Evolutionary conservation across 2,329 filamentous ascomycete genomes (phyloP), one percentile per base, ranked within the genome.

Genomic region (Pseudodiploospora longispora): DNA sequence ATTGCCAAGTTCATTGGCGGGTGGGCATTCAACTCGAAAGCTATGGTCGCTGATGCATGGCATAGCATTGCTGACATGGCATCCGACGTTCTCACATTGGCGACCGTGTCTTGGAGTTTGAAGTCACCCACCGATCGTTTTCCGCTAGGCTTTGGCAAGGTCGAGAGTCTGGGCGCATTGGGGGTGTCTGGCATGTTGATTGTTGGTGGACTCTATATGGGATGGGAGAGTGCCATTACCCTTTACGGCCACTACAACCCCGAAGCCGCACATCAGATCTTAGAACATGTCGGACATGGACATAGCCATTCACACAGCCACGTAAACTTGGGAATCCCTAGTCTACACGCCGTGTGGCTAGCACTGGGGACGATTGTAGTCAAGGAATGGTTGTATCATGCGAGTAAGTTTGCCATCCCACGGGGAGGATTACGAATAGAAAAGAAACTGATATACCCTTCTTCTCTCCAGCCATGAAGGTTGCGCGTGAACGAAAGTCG

Each of bases 311-410:
- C 74, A 48, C 80, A 84, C 58, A 70, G 64, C 36, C 55, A 59
- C 10, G 51, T 59, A 19, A 59, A 58, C 29, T 52, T 67, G 8
- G 75, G 75, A 44, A 68, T 77, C 2, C 93, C 93, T 0, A 95
- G 87, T 63, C 77, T 98, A 52, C 90, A 97, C 62, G 93, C 93
- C 27, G 91, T 87, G 6, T 98, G 93, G 93, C 70, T 98, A 47
- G 91, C 93, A 32, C 85, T 80, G 35, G 91, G 87, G 19, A 95
- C 88, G 2, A 93, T 98, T 46, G 65, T 88, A 28, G 72, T 97
- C 57, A 98, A 98, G 68, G 93, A 98, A 66, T 98, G 90, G 87
- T 72, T 98, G 28, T 98, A 97, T 62, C 83, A 85, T 71, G 88
- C 91, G 51, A 98, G 91, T 93, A 80, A 73, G 86, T 79, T n/a